Base-by-base conservation (phyloP, 1,139 yeast genomes). In the Zygotorulaspora mrakii region DNA sequence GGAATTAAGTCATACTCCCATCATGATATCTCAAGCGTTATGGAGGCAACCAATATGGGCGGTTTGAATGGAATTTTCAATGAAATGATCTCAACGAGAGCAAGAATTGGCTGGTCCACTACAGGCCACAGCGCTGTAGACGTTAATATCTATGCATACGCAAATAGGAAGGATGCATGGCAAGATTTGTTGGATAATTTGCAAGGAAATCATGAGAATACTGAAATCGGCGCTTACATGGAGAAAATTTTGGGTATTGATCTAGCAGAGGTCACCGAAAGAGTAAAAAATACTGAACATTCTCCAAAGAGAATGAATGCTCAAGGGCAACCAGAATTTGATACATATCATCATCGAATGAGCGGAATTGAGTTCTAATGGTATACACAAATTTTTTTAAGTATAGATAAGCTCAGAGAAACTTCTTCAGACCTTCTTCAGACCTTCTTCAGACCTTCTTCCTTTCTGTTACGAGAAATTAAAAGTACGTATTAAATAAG, bases 91-190 rank as follows among this genome's bases (percentile, higher is more conserved):
- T 77, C 88, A 1, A 53, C 64, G 9, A 73, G 94, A 46, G 84
- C 95, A 0, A 80, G 79, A 57, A 76, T 85, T 23, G 94, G 94
- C 5, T 87, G 94, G 94, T 71, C 91, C 6, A 85, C 95, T 0
- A 88, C 82, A 52, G 95, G 94, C 17, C 96, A 87, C 59, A 78
- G 91, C 14, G 94, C 94, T 0, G 95, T 86, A 10, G 95, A 87
- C 61, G 95, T 87, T 23, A 85, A 85, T 55, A 79, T 86, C 37
- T 87, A 85, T 59, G 91, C 79, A 0, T 74, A 77, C 54, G 72
- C 87, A 13, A 80, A 79, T 52, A 73, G 71, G 33, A 68, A 68
- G 18, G 50, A 60, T 1, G 67, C 77, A 27, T 63, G 64, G 53
- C 43, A 57, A 4, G 52, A 67, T 43, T 59, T 81, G 23, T 65